Base-by-base conservation (phyloP, 139 green algal genomes). In the Chlamydomonas sp. region DNA sequence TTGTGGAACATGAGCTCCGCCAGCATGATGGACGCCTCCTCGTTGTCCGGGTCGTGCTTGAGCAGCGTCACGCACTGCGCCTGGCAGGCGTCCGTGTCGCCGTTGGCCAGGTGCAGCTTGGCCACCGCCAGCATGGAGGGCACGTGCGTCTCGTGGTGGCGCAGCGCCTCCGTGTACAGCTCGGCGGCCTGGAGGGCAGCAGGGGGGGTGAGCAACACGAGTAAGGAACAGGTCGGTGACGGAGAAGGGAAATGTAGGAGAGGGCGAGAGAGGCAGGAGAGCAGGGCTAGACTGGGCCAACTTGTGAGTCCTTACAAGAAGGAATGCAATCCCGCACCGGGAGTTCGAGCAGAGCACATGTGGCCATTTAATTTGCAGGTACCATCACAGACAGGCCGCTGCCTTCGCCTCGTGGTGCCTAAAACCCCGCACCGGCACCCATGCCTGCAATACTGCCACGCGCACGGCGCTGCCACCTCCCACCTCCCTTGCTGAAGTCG, bases 1-100 rank as follows among this genome's bases (percentile, higher is more conserved):
- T 96, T 92, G 77, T 95, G 91, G 80, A 95, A 93, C 93, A 97
- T 96, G 68, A 96, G 89, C 92, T 98, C 95, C n/a, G 94, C 95
- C 83, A 98, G 89, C 93, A 98, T 96, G 88, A 96, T 91, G 59
- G 84, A 86, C 2, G 93, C 95, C 86, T 96, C 93, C 79, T 96
- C 93, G 86, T 97, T 93, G 81, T 95, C 91, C 17, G 94, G 92
- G 74, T 98, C 90, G 6, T 88, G 62, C 73, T 95, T 90, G 79
- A 98, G 93, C 67, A 98, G 89, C 16, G 78, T 72, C 59, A 90
- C 84, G 79, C 94, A 97, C 81, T 95, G 90, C 61, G 80, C 60
- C 87, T 94, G 88, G 78, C 86, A 92, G 2, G 76, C 84, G 60
- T 95, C 91, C 79, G 89, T 90, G 80, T 97, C 88, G 12, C 95